Evolutionary conservation across 495 filamentous ascomycete species (phyloP).

Genomic region (Aspergillus leporis): DNA sequence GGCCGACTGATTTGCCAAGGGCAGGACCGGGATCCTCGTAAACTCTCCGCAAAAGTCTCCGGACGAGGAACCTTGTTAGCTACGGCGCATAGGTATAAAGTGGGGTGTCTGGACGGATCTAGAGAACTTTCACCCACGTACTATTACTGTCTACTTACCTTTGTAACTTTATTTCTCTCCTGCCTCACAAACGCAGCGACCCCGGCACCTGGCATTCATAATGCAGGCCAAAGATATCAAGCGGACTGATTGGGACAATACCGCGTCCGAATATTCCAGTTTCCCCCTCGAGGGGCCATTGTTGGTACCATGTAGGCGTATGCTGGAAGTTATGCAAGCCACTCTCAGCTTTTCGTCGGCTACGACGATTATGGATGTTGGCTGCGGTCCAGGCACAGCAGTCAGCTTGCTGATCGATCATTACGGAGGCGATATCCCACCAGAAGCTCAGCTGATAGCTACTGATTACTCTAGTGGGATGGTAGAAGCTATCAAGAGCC

Average conservation of each 20-base stretch:
- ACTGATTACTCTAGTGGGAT: not conserved
- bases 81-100: not conserved
- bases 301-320: not conserved
- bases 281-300: not conserved
- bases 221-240: not conserved
- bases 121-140: not conserved
- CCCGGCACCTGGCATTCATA: not conserved
- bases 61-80: not conserved
- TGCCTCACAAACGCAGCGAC: not conserved
- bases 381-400: not conserved
- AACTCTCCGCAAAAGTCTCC: constrained; percentile 2
- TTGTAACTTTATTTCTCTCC: not conserved
- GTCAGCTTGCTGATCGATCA: not conserved
- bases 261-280: not conserved
- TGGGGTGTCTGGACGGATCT: not conserved
- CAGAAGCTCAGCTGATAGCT: not conserved
- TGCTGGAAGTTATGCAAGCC: not conserved
- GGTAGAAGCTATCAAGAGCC: not conserved
- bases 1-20: too few relatives aligned
- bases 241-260: not conserved
- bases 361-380: not conserved
- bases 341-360: not conserved
- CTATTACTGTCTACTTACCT: not conserved
- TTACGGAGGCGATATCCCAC: not conserved
- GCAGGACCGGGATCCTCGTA: too few relatives aligned